Conservation (phyloP, 139 green algal genomes). For the Coelastrella sp. region DNA sequence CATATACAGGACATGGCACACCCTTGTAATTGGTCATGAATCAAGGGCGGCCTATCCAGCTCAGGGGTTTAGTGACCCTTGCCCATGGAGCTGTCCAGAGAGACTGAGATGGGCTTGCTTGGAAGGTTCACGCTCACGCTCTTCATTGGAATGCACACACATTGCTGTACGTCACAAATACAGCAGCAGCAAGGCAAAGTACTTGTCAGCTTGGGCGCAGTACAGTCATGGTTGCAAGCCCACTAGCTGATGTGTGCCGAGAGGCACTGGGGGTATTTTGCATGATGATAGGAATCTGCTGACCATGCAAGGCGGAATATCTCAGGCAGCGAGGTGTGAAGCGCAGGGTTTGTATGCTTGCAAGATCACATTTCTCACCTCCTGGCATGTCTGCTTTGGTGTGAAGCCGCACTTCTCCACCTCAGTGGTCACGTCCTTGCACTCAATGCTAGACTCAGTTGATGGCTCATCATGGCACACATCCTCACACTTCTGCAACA, state of each 20-base stretch:
- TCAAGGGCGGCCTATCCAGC: neutral
- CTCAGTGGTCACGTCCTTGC: slow-evolving; percentile 23
- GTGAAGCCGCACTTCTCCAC: slow-evolving; percentile 4
- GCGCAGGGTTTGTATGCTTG: neutral
- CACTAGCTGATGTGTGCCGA: no score
- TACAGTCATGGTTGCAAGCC: no score
- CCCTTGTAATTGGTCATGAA: no score
- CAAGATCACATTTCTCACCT: neutral
- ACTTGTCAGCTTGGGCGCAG: no score
- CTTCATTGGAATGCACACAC: slow-evolving; percentile 10
- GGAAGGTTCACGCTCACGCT: neutral
- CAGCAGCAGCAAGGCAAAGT: neutral
- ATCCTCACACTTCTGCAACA: slow-evolving; percentile 5
- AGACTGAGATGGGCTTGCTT: neutral
- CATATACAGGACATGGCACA: no score
- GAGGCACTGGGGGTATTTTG: no score
- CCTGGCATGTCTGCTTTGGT: neutral
- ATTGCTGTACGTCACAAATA: neutral
- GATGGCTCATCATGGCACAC: slow-evolving; percentile 1
- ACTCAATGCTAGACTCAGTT: neutral
- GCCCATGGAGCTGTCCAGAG: neutral
- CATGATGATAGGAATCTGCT: no score
- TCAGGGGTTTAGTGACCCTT: neutral
- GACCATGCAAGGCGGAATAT: neutral
- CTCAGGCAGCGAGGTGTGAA: neutral